These are phyloP conservation scores for Euphorbia peplus DNA, from an alignment of 345 rosid species.

Conservation along the genomic window DNA sequence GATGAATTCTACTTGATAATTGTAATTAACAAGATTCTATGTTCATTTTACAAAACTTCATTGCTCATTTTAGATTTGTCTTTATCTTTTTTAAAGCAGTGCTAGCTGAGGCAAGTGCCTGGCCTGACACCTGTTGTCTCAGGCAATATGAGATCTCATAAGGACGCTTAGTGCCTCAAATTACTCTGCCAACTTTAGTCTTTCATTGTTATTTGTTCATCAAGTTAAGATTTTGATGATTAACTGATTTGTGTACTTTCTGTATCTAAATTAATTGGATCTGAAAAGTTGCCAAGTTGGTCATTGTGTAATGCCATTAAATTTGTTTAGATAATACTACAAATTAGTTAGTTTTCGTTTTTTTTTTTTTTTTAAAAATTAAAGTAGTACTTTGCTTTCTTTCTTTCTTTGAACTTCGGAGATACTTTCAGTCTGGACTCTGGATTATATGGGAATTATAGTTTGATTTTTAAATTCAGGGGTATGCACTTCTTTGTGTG, in stretches of 20 bases:
- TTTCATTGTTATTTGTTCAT: background rate
- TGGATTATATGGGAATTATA: background rate
- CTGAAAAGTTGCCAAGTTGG: background rate
- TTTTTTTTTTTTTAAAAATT: background rate
- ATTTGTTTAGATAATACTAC: background rate
- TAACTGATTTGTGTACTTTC: background rate
- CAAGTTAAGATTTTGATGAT: background rate
- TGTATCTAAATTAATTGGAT: background rate
- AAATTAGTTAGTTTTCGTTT: too few relatives aligned
- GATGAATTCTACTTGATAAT: too few relatives aligned
- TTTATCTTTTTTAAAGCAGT: background rate
- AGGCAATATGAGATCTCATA: background rate
- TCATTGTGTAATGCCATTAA: background rate
- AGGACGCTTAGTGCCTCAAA: background rate
- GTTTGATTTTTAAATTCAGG: conserved; percentile 36
- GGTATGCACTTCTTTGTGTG: conserved; percentile 92
- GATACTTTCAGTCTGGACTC: conserved; percentile 3
- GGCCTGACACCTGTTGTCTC: background rate
- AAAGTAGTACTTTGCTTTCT: background rate
- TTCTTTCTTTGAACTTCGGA: background rate
- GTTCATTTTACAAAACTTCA: background rate
- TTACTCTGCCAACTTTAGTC: background rate
- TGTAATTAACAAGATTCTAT: too few relatives aligned
- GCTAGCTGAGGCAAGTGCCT: background rate
- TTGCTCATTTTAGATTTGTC: background rate